Conservation (phyloP, 306 rosid genomes). For the Cicer cuneatum region DNA sequence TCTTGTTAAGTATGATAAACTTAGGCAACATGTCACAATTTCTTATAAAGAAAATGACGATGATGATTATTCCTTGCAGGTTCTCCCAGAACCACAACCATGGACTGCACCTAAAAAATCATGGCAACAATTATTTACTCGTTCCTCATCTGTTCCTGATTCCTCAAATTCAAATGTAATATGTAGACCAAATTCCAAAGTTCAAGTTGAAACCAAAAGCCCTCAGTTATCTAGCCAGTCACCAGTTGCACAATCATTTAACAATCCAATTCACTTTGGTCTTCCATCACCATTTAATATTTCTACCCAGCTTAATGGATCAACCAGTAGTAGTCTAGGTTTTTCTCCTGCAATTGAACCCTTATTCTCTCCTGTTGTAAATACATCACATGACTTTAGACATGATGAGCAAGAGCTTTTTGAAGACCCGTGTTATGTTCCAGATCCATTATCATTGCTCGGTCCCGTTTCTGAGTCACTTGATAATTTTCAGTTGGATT, state of each 20-base stretch:
- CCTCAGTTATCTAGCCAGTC: slow-evolving; percentile 61
- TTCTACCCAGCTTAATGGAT: slow-evolving; percentile 58
- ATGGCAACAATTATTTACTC: slow-evolving; percentile 94
- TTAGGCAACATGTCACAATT: not conserved
- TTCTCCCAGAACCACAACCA: slow-evolving; percentile 60
- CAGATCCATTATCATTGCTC: slow-evolving; percentile 81
- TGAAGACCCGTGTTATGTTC: slow-evolving; percentile 95
- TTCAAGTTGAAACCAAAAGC: slow-evolving; percentile 60
- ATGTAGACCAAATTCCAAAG: slow-evolving; percentile 74
- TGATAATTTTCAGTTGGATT: slow-evolving; percentile 82
- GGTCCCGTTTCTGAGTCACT: slow-evolving; percentile 98
- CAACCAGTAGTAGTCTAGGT: slow-evolving; percentile 74
- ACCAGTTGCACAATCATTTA: slow-evolving; percentile 67
- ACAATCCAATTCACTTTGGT: slow-evolving; percentile 88
- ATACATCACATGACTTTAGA: slow-evolving; percentile 58
- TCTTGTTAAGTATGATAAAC: slow-evolving; percentile 19
- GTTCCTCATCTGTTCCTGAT: slow-evolving; percentile 67
- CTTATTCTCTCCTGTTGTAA: slow-evolving; percentile 63
- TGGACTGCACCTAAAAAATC: slow-evolving; percentile 75
- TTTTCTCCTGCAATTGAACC: slow-evolving; percentile 86
- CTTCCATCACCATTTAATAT: slow-evolving; percentile 82
- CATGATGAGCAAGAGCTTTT: slow-evolving; percentile 87
- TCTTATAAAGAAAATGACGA: slow-evolving; percentile 33
- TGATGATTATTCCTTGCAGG: slow-evolving; percentile 62
- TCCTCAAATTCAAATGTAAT: slow-evolving; percentile 72